Evolutionary conservation across 140 eudicot species (phyloP), one percentile per base, ranked within the genome.

Genomic region (Bidens hawaiensis): DNA sequence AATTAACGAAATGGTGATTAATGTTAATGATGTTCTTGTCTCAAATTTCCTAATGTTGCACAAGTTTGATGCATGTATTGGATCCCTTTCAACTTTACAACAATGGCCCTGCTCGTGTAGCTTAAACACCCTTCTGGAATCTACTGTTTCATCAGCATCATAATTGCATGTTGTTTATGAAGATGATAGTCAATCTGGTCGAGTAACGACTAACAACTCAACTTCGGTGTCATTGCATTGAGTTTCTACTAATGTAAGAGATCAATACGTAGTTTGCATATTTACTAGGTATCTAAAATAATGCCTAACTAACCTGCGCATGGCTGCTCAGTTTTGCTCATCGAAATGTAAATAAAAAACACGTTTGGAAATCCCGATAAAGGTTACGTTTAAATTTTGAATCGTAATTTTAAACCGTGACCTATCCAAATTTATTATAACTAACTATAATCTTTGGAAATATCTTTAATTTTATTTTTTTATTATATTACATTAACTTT

Each of bases 21-120:
- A 10, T 3, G 40, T 53, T 12, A 40, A 54, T 17, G 64, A 67
- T 15, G 45, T 38, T 24, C 53, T 63, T 13, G 71, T 60, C 4
- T 78, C 62, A 63, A 68, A 72, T 36, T 78, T 72, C 33, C 1
- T 19, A 40, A 40, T 1, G 83, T 57, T 12, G 75, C 76, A 4
- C 47, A 14, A 27, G 83, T 76, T 16, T 53, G 22, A 10, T 78
- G 83, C 41, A 68, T n/a, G 19, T 66, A 3, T 40, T 27, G 12
- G 61, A 42, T 34, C 71, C 64, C 1, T 50, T 19, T 3, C 21
- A 38, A 1, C 2, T 65, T 14, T 2, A 28, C 16, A 46, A 64
- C 8, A 58, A 0, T 0, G 47, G 72, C 1, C 85, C 81, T 11
- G 69, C 65, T 17, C 25, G 40, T 9, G 11, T 1, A 34, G 12